These are phyloP conservation scores for Mortierella sp. DNA, from an alignment of 371 early-diverging fungal species.

Conservation along the genomic window DNA sequence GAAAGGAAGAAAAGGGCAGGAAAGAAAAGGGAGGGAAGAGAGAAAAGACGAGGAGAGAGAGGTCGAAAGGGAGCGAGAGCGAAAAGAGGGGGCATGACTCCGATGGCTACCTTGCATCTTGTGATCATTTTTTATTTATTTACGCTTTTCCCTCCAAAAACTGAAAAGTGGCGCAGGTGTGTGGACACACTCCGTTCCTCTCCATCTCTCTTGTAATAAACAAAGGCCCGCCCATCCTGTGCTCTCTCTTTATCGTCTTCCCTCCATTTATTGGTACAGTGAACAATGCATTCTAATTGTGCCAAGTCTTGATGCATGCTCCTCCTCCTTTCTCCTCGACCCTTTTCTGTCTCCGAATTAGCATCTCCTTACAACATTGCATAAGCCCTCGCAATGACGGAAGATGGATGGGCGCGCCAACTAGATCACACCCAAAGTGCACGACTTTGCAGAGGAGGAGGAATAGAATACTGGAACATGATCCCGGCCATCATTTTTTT, in stretches of 20 bases:
- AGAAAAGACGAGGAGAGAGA: not conserved
- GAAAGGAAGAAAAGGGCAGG: not conserved
- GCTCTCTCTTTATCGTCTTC: not conserved
- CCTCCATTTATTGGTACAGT: conserved; percentile 3
- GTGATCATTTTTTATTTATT: not conserved
- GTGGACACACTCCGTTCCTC: not conserved
- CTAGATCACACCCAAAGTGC: not conserved
- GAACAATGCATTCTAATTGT: not conserved
- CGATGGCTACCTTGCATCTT: not conserved
- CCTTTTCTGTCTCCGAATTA: not conserved
- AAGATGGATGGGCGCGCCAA: not conserved
- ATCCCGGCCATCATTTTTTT: not conserved
- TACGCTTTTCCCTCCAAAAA: conserved; percentile 13
- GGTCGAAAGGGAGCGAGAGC: not conserved
- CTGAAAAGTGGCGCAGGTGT: not conserved
- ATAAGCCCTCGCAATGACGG: not conserved
- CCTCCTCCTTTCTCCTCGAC: not conserved
- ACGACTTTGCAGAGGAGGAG: not conserved
- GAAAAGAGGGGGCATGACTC: not conserved
- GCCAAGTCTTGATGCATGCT: not conserved
- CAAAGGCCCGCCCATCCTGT: not conserved
- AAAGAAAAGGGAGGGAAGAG: not conserved
- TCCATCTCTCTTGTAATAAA: not conserved
- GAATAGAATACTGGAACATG: not conserved
- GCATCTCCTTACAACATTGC: not conserved